These are phyloP conservation scores for Ogataea degrootiae DNA, from an alignment of 805 yeast species.

Conservation along the genomic window DNA sequence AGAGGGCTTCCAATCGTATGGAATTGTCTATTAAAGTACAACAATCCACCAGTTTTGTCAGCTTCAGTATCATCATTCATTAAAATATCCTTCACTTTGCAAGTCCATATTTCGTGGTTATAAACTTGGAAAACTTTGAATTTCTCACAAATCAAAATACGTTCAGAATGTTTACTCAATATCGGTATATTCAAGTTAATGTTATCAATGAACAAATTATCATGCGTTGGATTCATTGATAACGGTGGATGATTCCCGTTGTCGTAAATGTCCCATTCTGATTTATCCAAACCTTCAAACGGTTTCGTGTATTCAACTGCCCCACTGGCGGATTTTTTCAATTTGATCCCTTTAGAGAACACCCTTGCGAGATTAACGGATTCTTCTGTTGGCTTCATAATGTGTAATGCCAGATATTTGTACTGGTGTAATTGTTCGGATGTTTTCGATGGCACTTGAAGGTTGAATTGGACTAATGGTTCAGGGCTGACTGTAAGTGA, in stretches of 20 bases:
- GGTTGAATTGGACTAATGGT: constrained; percentile 79
- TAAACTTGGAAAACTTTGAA: constrained; percentile 53
- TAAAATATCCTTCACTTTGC: constrained; percentile 59
- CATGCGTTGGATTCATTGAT: constrained; percentile 10
- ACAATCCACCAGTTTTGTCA: constrained; percentile 52
- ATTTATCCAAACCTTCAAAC: constrained; percentile 37
- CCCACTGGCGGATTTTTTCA: constrained; percentile 28
- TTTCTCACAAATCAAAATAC: constrained; percentile 58
- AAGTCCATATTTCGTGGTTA: constrained; percentile 91
- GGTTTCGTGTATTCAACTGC: constrained; percentile 43
- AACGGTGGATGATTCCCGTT: constrained; percentile 13
- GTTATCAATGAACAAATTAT: constrained; percentile 8
- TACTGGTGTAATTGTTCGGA: constrained; percentile 58
- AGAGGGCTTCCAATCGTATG: constrained; percentile 35
- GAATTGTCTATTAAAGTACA: constrained; percentile 61
- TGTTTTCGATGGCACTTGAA: constrained; percentile 83
- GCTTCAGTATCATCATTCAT: constrained; percentile 26
- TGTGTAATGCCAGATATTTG: constrained; percentile 65
- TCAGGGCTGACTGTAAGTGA: constrained; percentile 75
- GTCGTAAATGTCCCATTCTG: constrained; percentile 34
- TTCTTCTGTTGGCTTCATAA: constrained; percentile 55
- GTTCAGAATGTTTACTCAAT: constrained; percentile 46
- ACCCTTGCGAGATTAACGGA: constrained; percentile 58
- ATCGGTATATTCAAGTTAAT: constrained; percentile 45
- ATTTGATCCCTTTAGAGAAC: constrained; percentile 56